Base-by-base conservation (phyloP, 2,329 filamentous ascomycete species). In the Exophiala alcalophila region DNA sequence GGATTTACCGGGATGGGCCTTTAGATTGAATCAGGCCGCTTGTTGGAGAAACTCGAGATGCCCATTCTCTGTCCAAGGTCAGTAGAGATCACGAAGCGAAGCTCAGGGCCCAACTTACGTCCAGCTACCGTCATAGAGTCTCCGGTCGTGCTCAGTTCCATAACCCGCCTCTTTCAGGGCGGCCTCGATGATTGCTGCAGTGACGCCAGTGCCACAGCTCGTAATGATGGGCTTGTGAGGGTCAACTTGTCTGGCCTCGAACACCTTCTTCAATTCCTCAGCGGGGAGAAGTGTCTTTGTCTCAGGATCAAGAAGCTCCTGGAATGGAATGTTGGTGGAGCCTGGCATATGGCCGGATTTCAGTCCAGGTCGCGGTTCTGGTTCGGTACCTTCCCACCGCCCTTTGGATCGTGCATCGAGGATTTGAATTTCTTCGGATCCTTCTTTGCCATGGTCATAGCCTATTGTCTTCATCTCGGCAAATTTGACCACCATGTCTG, bases 121-220 rank as follows among this genome's bases (percentile, higher is more conserved):
- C 92, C 92, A 98, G 65, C 90, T 95, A 33, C 92, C 92, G 64
- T 98, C 92, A 59, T 98, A 98, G 15, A 98, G 74, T 60, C 77
- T 82, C 54, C 86, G 78, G 40, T 78, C 77, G 48, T 81, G 76
- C 0, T 77, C 66, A 3, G 78, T 71, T 2, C 84, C 86, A 60
- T 81, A 90, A 1, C 81, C 83, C 15, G 90, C 87, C 64, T 88
- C 81, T 20, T 79, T 80, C 40, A 98, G 68, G 2, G 89, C 92
- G 25, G 89, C 84, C 61, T 98, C 92, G 28, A 98, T 80, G 29
- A 96, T 79, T 12, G 86, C 87, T 5, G 92, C 92, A 8, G 90
- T 97, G 37, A 98, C 91, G 23, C 92, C 92, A 5, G 90, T 96
- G 9, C 92, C 92, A 58, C 92, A 98, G 58, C 79, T 91, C 35